Evolutionary conservation across 2,329 filamentous ascomycete genomes (phyloP), one percentile per base, ranked within the genome.

Genomic region (Clonostachys solani): DNA sequence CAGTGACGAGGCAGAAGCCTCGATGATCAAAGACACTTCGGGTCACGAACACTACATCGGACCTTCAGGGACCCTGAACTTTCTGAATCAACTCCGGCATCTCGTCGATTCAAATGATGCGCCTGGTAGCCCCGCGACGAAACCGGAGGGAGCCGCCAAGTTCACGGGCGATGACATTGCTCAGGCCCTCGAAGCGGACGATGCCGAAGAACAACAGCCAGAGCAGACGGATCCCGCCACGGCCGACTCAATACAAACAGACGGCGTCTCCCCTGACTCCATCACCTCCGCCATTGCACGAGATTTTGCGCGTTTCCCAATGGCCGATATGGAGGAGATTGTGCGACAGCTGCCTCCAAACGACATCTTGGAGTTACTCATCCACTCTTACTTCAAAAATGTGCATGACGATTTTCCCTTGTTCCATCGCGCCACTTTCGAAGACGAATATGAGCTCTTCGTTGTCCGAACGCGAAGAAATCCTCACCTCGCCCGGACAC

Each of bases 11-110:
- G 51, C 55, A 7, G 52, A 54, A 12, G 45, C 57, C 1, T 58
- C 54, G 6, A 50, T 66, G 6, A 59, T 66, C 6, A 56, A 56
- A 12, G 65, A 68, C 23, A 59, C 61, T 2, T 56, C 61, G 12
- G 65, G 65, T 0, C 61, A 60, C 40, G 59, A 62, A 48, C 64
- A 68, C 44, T 68, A 66, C 40, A 66, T 67, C 23, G 65, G 65
- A 1, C 65, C 64, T 5, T 67, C 65, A 1, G 65, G 65, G 2
- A 65, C 61, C 3, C 56, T 67, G 13, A 60, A 62, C 47, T 68
- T 68, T 43, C 53, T 65, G 42, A 62, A 60, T 3, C 59, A 67
- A 45, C 56, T 68, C 2, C 60, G 65, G 3, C 50, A 60, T n/a
- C 54, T 67, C 2, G 49, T 65, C 6, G 49, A 61, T 4, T 13